These are phyloP conservation scores for Hansenula lynferdii DNA, from an alignment of 1,139 yeast species.

Conservation along the genomic window DNA sequence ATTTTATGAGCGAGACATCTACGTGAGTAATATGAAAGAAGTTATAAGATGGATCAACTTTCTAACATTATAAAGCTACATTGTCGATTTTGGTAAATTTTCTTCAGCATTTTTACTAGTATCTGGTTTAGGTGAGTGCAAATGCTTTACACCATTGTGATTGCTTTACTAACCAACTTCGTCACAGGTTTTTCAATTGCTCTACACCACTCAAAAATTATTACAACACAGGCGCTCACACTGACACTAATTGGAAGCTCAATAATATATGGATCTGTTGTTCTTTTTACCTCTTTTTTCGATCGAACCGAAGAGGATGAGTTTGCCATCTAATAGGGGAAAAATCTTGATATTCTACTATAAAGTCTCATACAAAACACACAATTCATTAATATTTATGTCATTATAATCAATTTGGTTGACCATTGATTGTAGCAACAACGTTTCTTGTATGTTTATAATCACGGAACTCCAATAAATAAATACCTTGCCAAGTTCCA, in stretches of 20 bases:
- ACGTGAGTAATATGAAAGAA: slow-evolving; percentile 24
- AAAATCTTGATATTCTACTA: neutral
- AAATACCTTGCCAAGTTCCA: slow-evolving; percentile 87
- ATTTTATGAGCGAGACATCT: slow-evolving; percentile 42
- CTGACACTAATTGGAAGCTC: slow-evolving; percentile 68
- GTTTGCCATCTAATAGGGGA: slow-evolving; percentile 5
- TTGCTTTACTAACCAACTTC: neutral
- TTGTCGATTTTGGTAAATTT: slow-evolving; percentile 64
- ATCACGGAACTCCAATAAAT: slow-evolving; percentile 67
- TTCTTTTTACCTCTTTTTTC: slow-evolving; percentile 67
- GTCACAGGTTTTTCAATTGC: slow-evolving; percentile 50
- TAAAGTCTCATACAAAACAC: too few relatives aligned
- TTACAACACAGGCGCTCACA: slow-evolving; percentile 52
- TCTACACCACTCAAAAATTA: slow-evolving; percentile 57
- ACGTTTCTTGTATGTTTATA: slow-evolving; percentile 58
- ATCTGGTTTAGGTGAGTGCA: slow-evolving; percentile 42
- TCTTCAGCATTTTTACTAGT: slow-evolving; percentile 61
- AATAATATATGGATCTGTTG: slow-evolving; percentile 68
- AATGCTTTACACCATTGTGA: neutral
- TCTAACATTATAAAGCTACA: slow-evolving; percentile 23
- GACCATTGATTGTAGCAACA: slow-evolving; percentile 72
- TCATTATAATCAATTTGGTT: slow-evolving; percentile 4
- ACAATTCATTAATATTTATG: neutral
- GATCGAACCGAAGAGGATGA: slow-evolving; percentile 47
- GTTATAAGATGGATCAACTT: neutral